These are phyloP conservation scores for Diophrys appendiculata DNA, from an alignment of 73 alveolate genomes.

Conservation along the genomic window DNA sequence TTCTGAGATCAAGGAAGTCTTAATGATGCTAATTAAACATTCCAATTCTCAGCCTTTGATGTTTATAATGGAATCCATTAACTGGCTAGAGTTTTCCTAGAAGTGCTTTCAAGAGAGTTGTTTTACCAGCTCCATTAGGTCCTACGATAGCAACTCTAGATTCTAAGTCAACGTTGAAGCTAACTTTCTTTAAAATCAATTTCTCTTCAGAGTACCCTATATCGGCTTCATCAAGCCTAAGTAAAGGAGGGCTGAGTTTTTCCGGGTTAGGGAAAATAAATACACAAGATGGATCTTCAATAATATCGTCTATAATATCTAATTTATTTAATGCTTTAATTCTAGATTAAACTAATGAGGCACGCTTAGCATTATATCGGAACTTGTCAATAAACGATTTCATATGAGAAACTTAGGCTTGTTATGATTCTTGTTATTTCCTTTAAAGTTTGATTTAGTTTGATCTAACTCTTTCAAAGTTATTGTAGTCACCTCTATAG, in stretches of 20 bases:
- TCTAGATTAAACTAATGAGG: conserved; percentile 96
- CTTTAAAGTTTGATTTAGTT: conserved; percentile 81
- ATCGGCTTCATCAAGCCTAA: conserved; percentile 92
- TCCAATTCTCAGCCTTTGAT: conserved; percentile 85
- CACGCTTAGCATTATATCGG: conserved; percentile 99
- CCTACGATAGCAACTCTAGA: conserved; percentile 98
- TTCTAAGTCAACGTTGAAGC: conserved; percentile 96
- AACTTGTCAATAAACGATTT: conserved; percentile 97
- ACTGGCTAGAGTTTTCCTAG: conserved; percentile 83
- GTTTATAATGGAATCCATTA: conserved; percentile 74
- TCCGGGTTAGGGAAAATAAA: conserved; percentile 98
- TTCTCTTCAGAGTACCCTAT: conserved; percentile 86
- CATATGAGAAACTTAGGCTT: conserved; percentile 86
- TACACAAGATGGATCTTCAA: conserved; percentile 98
- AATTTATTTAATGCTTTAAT: conserved; percentile 92
- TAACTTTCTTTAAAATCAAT: conserved; percentile 83
- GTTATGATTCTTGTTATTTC: conserved; percentile 87
- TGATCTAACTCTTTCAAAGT: conserved; percentile 90
- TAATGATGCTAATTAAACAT: conserved; percentile 98
- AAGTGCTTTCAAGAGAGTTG: conserved; percentile 96
- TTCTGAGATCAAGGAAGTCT: conserved; percentile 90
- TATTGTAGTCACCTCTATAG: conserved; percentile 96
- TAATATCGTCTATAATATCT: conserved; percentile 96
- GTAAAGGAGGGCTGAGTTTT: conserved; percentile 94
- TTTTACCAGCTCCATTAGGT: conserved; percentile 99